Percentiles rank a stretch among this genome's conserved stretches.
phyloP scores from a whole-genome alignment of 495 filamentous ascomycete species.

The Aspergillus asperescens region DNA sequence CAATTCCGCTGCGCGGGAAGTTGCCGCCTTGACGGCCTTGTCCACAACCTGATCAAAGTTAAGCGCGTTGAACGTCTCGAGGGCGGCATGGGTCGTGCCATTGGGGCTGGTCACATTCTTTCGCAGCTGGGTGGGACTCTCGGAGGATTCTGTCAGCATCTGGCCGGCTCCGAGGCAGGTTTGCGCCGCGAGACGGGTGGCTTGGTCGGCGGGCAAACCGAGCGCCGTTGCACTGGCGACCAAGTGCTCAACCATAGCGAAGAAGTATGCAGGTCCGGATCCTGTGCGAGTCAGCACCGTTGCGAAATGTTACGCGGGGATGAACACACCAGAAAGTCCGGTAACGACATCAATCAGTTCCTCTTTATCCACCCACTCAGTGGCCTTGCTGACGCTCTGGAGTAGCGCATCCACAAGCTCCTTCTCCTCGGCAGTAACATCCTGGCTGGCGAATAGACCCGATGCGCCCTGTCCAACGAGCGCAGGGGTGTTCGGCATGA shows the following conservation, averaged over 20 bases:
- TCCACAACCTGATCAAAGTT: constrained; percentile 34
- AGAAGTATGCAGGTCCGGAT: constrained; percentile 42
- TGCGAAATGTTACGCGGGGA: not conserved
- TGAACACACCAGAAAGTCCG: constrained; percentile 35
- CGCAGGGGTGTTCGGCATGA: constrained; percentile 43
- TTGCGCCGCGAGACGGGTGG: constrained; percentile 37
- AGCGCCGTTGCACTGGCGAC: constrained; percentile 35
- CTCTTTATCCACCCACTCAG: constrained; percentile 40
- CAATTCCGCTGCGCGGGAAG: constrained; percentile 32
- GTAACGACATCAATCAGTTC: constrained; percentile 40
- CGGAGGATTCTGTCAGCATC: constrained; percentile 36
- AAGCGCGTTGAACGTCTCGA: constrained; percentile 33
- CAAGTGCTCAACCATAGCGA: constrained; percentile 43
- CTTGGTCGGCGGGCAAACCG: constrained; percentile 35
- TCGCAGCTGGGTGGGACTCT: constrained; percentile 34
- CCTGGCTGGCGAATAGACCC: constrained; percentile 27
- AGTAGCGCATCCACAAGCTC: constrained; percentile 32
- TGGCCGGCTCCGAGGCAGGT: constrained; percentile 41
- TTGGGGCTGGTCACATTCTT: constrained; percentile 44
- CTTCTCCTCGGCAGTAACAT: constrained; percentile 32
- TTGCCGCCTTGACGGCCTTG: constrained; percentile 38
- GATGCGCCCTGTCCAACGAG: constrained; percentile 37
- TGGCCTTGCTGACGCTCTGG: constrained; percentile 34
- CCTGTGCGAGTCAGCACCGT: constrained; percentile 15
- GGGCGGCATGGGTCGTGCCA: constrained; percentile 37